Base-by-base conservation (phyloP, 163 green algal species). In the Volvox carteri region DNA sequence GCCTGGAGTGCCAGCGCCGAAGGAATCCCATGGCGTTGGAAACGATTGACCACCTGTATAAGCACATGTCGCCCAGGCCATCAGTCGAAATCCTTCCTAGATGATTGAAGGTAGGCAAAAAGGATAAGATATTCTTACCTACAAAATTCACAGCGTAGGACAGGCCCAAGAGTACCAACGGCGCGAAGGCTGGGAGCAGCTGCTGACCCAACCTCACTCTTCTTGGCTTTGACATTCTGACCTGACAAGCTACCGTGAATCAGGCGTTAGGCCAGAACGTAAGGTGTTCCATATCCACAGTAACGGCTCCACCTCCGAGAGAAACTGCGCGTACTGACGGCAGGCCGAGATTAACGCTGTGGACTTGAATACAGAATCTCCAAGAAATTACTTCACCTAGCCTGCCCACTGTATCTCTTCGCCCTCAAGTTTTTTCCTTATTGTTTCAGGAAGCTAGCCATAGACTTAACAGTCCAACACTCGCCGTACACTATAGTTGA, bases 401-500 rank as follows among this genome's bases (percentile, higher is more conserved):
- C n/a, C n/a, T n/a, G n/a, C n/a, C n/a, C n/a, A n/a, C n/a, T n/a
- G n/a, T n/a, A n/a, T n/a, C n/a, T n/a, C n/a, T n/a, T n/a, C n/a
- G n/a, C n/a, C n/a, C n/a, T n/a, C n/a, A n/a, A n/a, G n/a, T n/a
- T n/a, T n/a, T n/a, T n/a, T n/a, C n/a, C n/a, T n/a, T n/a, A n/a
- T n/a, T n/a, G n/a, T n/a, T n/a, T n/a, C n/a, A n/a, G n/a, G n/a
- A n/a, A n/a, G n/a, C n/a, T n/a, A n/a, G n/a, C n/a, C n/a, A n/a
- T n/a, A n/a, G n/a, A n/a, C n/a, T n/a, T n/a, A n/a, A n/a, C n/a
- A n/a, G n/a, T n/a, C n/a, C n/a, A n/a, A n/a, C n/a, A n/a, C n/a
- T n/a, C n/a, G 54, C 54, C 54, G 54, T 65, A 65, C 54, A 23
- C 54, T 65, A n/a, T 65, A 65, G 54, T 65, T 65, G 54, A 65